Evolutionary conservation across 306 rosid genomes (phyloP), one percentile per base, ranked within the genome.

Genomic region (Betula pendula): DNA sequence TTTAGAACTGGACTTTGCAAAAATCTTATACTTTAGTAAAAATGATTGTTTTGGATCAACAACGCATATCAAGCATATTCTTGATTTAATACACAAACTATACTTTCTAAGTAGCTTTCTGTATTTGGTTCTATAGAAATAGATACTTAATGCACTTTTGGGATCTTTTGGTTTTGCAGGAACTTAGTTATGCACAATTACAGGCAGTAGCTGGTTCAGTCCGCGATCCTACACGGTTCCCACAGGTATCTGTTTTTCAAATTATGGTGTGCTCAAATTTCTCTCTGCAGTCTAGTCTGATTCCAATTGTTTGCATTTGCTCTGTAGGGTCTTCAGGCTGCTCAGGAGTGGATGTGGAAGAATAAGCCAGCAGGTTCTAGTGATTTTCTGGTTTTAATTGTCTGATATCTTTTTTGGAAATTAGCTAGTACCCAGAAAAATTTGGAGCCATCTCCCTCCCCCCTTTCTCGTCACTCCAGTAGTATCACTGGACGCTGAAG

Each of bases 311-410:
- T 55, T 79, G 35, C 66, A 65, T 82, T 71, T 78, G 31, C 71
- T 73, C 44, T 72, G 67, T 88, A 90, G 94, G 98, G 94, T 59
- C 80, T 84, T 75, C 87, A 86, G 76, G 75, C 88, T 71, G 65
- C 87, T 55, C 97, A 85, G 74, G 97, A 92, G 53, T 85, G 91
- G 93, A 91, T 87, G 88, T 92, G 95, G 97, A 88, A 94, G 86
- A 88, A 85, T 82, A 89, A 89, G 72, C 90, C 89, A 40, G 65
- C 98, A 89, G 98, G 96, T 92, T 81, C 72, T 67, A n/a, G 20
- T 74, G 66, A 70, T 77, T 83, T 55, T 45, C 59, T 50, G 14
- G 27, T 80, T 53, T 68, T 3, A 8, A 25, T 52, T 51, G 49
- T 85, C 71, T 76, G 44, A 58, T 71, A 70, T 48, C 42, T 50